Evolutionary conservation across 2,329 filamentous ascomycete genomes (phyloP), one percentile per base, ranked within the genome.

Genomic region (Huntiella decipiens): DNA sequence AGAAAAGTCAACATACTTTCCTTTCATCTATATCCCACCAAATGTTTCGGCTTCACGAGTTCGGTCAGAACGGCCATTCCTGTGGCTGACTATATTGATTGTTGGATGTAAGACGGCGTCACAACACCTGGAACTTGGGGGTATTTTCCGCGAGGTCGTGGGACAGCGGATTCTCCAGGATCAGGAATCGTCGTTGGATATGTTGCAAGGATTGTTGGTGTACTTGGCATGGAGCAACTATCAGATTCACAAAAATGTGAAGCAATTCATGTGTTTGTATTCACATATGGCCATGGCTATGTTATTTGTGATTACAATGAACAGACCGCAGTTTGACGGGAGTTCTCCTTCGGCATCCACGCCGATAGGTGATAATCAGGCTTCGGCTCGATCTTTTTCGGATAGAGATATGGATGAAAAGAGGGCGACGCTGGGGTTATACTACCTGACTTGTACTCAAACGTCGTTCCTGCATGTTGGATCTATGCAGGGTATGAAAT

Each of bases 401-500:
- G 47, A 49, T 11, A 34, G 47, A n/a, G 47, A 49, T 12, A 42
- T 50, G 48, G 48, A 50, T 16, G 48, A 50, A 22, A 50, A 50
- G 35, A 35, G 48, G 12, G 48, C 48, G 5, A 42, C 51, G 15
- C 38, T 35, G 15, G 32, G n/a, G 4, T 53, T 49, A 43, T 53
- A 51, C 38, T 52, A 53, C 10, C 51, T 59, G 13, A 53, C 55
- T 15, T 58, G 56, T 32, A 45, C 16, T 15, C 37, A 43, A 8
- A 38, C 38, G 8, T 37, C 17, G 10, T 40, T 45, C 31, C 40
- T 58, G 53, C 7, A 54, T 52, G 1, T 59, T 55, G 57, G 46
- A 51, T 32, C 51, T 53, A 17, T 63, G 41, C 64, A 71, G 40
- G 53, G 62, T 4, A 56, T 76, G 47, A 61, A 60, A 3, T 77